Percentiles rank a stretch among this genome's conserved stretches.
Evolutionary conservation across 768 basidiomycete species (phyloP).

Genomic region (Plicaturopsis crispa): DNA sequence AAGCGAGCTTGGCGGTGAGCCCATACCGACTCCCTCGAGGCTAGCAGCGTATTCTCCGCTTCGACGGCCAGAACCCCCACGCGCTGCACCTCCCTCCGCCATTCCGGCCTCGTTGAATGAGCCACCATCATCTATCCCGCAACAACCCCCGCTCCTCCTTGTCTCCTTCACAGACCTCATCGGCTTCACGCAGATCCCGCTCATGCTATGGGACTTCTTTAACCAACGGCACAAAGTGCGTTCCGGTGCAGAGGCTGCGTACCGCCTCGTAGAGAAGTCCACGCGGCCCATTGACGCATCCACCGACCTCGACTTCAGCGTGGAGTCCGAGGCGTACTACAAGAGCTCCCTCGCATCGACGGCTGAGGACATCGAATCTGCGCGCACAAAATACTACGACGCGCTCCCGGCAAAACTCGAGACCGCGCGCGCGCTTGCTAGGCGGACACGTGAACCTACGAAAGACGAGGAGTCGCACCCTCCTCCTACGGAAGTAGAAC

Average conservation of each 20-base stretch:
- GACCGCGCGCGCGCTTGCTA: slow-evolving; percentile 68
- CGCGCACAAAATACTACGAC: slow-evolving; percentile 72
- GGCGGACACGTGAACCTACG: slow-evolving; percentile 74
- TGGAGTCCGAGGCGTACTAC: slow-evolving; percentile 58
- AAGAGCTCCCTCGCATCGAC: slow-evolving; percentile 50
- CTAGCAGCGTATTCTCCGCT: slow-evolving; percentile 27
- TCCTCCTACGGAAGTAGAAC: slow-evolving; percentile 82
- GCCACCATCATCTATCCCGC: slow-evolving; percentile 53
- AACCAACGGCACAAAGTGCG: slow-evolving; percentile 79
- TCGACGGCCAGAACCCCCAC: slow-evolving; percentile 14
- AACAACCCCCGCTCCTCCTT: slow-evolving; percentile 73
- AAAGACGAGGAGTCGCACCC: slow-evolving; percentile 74
- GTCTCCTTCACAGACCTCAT: slow-evolving; percentile 70
- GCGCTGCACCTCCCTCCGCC: slow-evolving; percentile 10
- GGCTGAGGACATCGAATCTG: slow-evolving; percentile 53
- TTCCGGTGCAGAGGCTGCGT: slow-evolving; percentile 76
- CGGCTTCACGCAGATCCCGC: slow-evolving; percentile 77
- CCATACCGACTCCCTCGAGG: slow-evolving; percentile 32
- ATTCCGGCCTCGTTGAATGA: slow-evolving; percentile 28
- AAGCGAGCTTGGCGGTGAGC: slow-evolving; percentile 24
- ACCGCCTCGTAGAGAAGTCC: slow-evolving; percentile 54
- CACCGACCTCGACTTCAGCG: slow-evolving; percentile 69
- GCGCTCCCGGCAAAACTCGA: slow-evolving; percentile 57
- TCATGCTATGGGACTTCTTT: slow-evolving; percentile 91
- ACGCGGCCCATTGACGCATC: slow-evolving; percentile 49